Conservation (phyloP, 2,329 filamentous ascomycete genomes). For the Didymella arachidicola region DNA sequence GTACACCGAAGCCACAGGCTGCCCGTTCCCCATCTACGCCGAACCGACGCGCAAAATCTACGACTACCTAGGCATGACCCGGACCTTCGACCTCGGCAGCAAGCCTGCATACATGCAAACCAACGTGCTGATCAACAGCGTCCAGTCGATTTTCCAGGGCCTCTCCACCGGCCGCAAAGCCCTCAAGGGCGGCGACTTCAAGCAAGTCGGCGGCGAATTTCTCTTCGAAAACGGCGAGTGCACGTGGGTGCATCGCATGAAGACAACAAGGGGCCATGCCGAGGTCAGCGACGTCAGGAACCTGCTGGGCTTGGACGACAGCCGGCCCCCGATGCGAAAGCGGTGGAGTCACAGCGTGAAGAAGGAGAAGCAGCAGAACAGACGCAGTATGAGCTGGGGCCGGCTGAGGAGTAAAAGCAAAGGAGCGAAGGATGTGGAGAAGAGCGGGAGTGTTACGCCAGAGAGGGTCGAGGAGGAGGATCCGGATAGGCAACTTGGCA, state of each 20-base stretch:
- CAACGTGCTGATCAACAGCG: conserved; percentile 55
- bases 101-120: conserved; percentile 71
- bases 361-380: conserved; percentile 28
- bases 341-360: conserved; percentile 47
- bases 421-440: conserved; percentile 28
- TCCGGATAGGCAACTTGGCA: conserved; percentile 16
- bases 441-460: conserved; percentile 28
- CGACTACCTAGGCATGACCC: conserved; percentile 71
- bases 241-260: conserved; percentile 85
- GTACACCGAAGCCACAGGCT: conserved; percentile 69
- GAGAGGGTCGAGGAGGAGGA: conserved; percentile 35
- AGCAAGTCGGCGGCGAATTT: conserved; percentile 79
- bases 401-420: conserved; percentile 38
- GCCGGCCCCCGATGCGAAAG: conserved; percentile 40
- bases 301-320: conserved; percentile 61
- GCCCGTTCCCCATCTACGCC: conserved; percentile 78
- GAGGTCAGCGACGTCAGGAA: conserved; percentile 73
- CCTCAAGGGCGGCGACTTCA: conserved; percentile 69
- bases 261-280: conserved; percentile 77
- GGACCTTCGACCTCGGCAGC: conserved; percentile 67
- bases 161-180: conserved; percentile 67
- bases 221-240: conserved; percentile 75
- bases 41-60: conserved; percentile 75
- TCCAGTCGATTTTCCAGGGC: conserved; percentile 66
- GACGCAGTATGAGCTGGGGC: conserved; percentile 42